Evolutionary conservation across 176 grass and related monocot species (phyloP), one percentile per base, ranked within the genome.

Genomic region (Oryza meridionalis): DNA sequence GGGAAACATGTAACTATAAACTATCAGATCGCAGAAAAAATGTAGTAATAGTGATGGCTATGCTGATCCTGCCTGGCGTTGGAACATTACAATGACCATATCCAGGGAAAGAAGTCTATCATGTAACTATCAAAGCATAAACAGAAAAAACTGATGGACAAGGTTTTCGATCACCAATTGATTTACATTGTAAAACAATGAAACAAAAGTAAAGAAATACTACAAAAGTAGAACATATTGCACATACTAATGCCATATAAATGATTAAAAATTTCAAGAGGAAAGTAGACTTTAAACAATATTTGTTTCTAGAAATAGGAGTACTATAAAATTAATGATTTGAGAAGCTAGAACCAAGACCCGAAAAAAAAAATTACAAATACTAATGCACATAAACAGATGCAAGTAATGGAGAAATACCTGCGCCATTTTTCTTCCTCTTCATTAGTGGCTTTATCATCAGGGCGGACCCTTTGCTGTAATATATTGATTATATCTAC

Each of bases 371-470:
- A 44, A 32, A 35, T 2, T 19, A 76, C 16, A 27, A 12, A 27
- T 14, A 72, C 59, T 17, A 17, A 15, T 73, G 16, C 21, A 77
- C 43, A 79, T 6, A 37, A 76, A 82, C 25, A 35, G 72, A 83
- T 32, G 38, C 38, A 69, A 78, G 38, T 15, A 76, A 76, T 69
- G 3, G 26, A 69, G 7, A 13, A 14, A 47, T 95, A 98, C 96
- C 81, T 93, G 79, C 93, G 77, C 93, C 96, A 98, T 86, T 98
- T 93, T 82, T 65, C 58, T 87, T 98, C 96, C 72, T 98, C 93
- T 22, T 91, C 89, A 42, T 72, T 85, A 58, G 70, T 85, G 55
- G 35, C 66, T 42, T 82, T 50, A 53, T 88, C 74, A 76, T 82
- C 44, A 70, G 93, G 87, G 15, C 5, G 77, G 61, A 98, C 88